phyloP scores from a whole-genome alignment of 1,284 basidiomycete species.

The Cutaneotrichosporon dermatis region DNA sequence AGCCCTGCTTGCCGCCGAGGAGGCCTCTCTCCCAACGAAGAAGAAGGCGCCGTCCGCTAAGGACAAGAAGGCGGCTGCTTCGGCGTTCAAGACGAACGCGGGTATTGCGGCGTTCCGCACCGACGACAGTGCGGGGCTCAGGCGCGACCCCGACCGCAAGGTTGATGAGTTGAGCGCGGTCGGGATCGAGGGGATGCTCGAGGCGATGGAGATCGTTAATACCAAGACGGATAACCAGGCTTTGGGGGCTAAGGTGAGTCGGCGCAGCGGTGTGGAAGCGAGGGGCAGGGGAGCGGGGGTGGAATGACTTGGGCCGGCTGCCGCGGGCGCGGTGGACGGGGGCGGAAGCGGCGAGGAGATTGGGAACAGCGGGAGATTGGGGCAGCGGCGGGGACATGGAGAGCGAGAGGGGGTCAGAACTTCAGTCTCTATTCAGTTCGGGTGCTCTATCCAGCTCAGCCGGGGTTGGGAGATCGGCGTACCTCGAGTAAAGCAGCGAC shows the following conservation, averaged over 20 bases:
- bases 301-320: too few species aligned
- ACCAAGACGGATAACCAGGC: constrained; percentile 90
- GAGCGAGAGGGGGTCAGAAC: too few species aligned
- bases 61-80: constrained; percentile 24
- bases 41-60: constrained; percentile 45
- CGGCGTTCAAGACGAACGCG: constrained; percentile 13
- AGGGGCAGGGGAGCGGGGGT: too few species aligned
- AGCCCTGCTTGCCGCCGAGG: constrained; percentile 69
- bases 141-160: constrained; percentile 40
- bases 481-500: too few species aligned
- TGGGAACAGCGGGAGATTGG: too few species aligned
- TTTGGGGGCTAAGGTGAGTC: constrained; percentile 57
- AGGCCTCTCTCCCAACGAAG: constrained; percentile 62
- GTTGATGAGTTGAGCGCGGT: constrained; percentile 72
- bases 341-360: neutral
- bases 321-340: too few species aligned
- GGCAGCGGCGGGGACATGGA: too few species aligned
- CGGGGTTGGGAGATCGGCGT: too few species aligned
- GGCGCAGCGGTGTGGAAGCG: too few species aligned
- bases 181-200: constrained; percentile 87
- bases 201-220: constrained; percentile 81
- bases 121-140: constrained; percentile 65
- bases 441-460: too few species aligned
- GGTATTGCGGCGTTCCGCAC: constrained; percentile 28
- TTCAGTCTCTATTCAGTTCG: too few species aligned